These are phyloP conservation scores for Polytolypa hystricis DNA, from an alignment of 2,329 filamentous ascomycete genomes.

Conservation along the genomic window DNA sequence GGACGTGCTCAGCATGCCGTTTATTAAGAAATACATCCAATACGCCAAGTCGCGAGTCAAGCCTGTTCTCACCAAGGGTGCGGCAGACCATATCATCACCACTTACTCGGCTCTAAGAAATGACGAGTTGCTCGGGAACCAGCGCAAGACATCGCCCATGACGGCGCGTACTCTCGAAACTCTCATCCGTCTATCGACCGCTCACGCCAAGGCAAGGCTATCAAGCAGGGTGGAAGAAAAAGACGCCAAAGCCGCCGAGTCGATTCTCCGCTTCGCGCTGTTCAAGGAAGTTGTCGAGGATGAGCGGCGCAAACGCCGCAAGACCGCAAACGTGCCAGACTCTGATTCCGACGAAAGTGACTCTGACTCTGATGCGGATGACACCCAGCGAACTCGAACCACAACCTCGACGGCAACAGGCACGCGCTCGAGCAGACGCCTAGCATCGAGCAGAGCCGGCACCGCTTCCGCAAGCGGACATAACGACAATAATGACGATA, in stretches of 20 bases:
- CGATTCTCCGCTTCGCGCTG: constrained; percentile 82
- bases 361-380: constrained; percentile 24
- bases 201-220: constrained; percentile 84
- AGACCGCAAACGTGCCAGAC: constrained; percentile 57
- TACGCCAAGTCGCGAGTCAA: constrained; percentile 90
- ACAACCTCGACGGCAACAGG: too few relatives aligned
- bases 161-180: constrained; percentile 96
- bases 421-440: constrained; percentile 23
- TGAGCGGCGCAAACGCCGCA: constrained; percentile 72
- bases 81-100: constrained; percentile 80
- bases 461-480: constrained; percentile 28
- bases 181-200: constrained; percentile 92
- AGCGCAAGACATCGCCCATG: constrained; percentile 85
- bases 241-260: constrained; percentile 78
- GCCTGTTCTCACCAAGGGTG: constrained; percentile 80
- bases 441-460: constrained; percentile 16
- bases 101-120: constrained; percentile 90
- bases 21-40: constrained; percentile 99
- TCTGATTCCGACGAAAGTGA: constrained; percentile 44
- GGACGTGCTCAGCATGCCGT: constrained; percentile 88
- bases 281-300: constrained; percentile 86
- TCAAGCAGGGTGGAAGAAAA: constrained; percentile 81
- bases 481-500: constrained; percentile 37
- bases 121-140: constrained; percentile 89
- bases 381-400: constrained; percentile 14